Evolutionary conservation across 352 stramenopile species (phyloP), one percentile per base, ranked within the genome.

Genomic region (Blastocystis sp.): DNA sequence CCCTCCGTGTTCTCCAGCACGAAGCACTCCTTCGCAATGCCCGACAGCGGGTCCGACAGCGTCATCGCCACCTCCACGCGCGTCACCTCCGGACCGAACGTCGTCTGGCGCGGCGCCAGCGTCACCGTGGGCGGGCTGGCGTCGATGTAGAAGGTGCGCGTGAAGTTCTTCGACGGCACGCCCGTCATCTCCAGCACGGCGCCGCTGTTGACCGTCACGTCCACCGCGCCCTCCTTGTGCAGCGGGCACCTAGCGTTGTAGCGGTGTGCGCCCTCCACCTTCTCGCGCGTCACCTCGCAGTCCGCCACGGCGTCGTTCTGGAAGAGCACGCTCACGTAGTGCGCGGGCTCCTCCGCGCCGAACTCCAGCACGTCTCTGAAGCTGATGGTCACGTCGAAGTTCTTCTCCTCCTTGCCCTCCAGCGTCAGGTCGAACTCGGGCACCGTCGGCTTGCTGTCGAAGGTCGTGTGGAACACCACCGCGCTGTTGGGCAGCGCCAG

Each of bases 361-460:
- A 81, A 81, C 53, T 38, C 28, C 7, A 2, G 3, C 41, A 81
- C 48, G 9, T 81, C 71, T n/a, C 3, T 21, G 59, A 81, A 81
- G 14, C 21, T 14, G n/a, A 81, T 65, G 23, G 43, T 53, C 7
- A 81, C n/a, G 1, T 23, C 43, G 71, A 81, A 62, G 71, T 65
- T 65, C 45, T 81, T 23, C 11, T 81, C 45, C 53, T 45, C 48
- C 28, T 21, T 11, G 11, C 21, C 28, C 43, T 65, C 40, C 21
- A 34, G 52, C n/a, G 45, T 48, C 45, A 81, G 4, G 38, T 62
- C 60, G 56, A 81, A 62, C 21, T n/a, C 21, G 43, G 71, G 71
- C 19, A 64, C 56, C 53, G 71, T 81, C 21, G 41, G 71, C n/a
- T 21, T 62, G 59, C 66, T 81, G 71, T 81, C 71, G 56, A 81